Conservation (phyloP, 352 stramenopile species). For the Peronospora belbahrii region DNA sequence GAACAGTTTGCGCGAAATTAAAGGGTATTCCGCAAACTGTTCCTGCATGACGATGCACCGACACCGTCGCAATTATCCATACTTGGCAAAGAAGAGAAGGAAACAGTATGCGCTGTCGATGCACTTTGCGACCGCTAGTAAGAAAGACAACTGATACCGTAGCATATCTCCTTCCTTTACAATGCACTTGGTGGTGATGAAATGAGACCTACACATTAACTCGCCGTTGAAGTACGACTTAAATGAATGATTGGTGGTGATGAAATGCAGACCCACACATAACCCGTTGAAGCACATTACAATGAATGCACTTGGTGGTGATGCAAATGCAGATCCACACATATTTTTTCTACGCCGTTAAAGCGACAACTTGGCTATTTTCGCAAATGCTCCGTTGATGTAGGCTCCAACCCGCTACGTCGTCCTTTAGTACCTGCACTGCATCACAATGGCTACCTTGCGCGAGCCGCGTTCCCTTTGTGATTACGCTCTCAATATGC, state of each 20-base stretch:
- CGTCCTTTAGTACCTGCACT: conserved; percentile 27
- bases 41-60: too few relatives aligned
- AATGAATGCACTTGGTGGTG: conserved; percentile 40
- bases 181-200: too few relatives aligned
- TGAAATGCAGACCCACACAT: too few relatives aligned
- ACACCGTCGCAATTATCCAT: too few relatives aligned
- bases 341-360: conserved; percentile 76
- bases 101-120: conserved; percentile 57
- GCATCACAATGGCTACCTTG: conserved; percentile 47
- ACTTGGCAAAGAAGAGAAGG: too few relatives aligned
- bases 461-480: conserved; percentile 34
- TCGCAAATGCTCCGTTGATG: too few relatives aligned
- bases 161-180: conserved; percentile 47
- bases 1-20: conserved; percentile 60
- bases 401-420: too few relatives aligned
- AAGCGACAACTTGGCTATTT: conserved; percentile 68
- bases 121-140: conserved; percentile 59
- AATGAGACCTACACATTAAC: too few relatives aligned
- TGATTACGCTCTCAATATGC: too few relatives aligned
- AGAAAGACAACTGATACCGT: conserved; percentile 60
- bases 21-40: conserved; percentile 67
- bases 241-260: too few relatives aligned
- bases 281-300: too few relatives aligned
- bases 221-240: too few relatives aligned
- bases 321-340: conserved; percentile 61